Base-by-base conservation (phyloP, 192 early-diverging fungal genomes). In the Coemansia sp. region DNA sequence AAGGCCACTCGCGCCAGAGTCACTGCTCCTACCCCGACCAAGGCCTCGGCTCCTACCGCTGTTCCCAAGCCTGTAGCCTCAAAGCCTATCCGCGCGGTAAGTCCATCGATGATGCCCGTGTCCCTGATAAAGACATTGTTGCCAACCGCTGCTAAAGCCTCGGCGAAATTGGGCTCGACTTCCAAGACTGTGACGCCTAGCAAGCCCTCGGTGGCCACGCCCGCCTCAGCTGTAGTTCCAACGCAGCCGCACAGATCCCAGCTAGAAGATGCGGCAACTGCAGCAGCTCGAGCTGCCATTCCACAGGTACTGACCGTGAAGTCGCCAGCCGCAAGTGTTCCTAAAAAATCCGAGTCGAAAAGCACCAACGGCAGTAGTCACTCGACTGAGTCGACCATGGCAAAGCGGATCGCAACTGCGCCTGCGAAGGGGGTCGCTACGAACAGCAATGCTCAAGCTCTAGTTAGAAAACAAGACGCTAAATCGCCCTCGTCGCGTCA, bases 51-150 rank as follows among this genome's bases (percentile, higher is more conserved):
- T 39, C 3, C 31, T 2, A 36, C 38, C 29, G 9, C 58, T 33
- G 36, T 38, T 8, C 2, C 58, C 3, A 41, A 39, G 5, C 49
- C 69, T 10, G 46, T 33, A 1, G 40, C 20, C 3, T 1, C 58
- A 9, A 41, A 39, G 10, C 49, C 69, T 10, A 29, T 46, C 11
- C 16, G 10, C 20, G 61, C 18, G 22, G 36, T 40, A 18, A 62
- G 41, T 36, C 38, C 49, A 5, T 39, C 16, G 10, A 74, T 80
- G 72, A 44, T 67, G 60, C 69, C 78, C 13, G 66, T 71, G n/a
- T 74, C 72, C 20, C 61, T 74, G 24, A 65, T 68, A 41, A 68
- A 68, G 44, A 43, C 61, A n/a, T 38, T 40, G 0, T 5, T 68
- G 2, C 65, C 68, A 5, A 22, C 61, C 3, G 47, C 36, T 49